phyloP scores from a whole-genome alignment of 179 eudicot species.

The Amaranthus tricolor region DNA sequence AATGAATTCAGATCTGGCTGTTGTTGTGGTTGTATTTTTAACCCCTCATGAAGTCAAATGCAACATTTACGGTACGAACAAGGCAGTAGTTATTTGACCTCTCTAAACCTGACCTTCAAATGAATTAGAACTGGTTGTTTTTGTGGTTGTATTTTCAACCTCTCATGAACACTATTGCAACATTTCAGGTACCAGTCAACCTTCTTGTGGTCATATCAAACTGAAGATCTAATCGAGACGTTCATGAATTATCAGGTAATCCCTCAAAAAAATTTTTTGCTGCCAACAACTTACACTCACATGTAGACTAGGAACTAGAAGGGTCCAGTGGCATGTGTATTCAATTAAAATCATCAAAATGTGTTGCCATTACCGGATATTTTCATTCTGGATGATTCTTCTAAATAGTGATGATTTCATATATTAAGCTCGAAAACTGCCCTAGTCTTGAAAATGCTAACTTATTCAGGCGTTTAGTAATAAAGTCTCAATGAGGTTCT shows the following conservation, averaged over 20 bases:
- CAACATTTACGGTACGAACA: slow-evolving; percentile 13
- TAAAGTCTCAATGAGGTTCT: background rate
- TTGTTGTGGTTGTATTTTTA: background rate
- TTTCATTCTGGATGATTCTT: background rate
- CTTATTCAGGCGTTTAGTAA: background rate
- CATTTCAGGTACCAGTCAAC: slow-evolving; percentile 92
- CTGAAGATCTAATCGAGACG: slow-evolving; percentile 90
- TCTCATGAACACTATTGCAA: slow-evolving; percentile 1
- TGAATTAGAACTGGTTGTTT: background rate
- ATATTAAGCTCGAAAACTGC: background rate
- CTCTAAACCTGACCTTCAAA: background rate
- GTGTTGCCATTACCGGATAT: background rate
- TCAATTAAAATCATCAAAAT: background rate
- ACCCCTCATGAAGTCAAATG: background rate
- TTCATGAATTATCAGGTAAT: slow-evolving; percentile 98
- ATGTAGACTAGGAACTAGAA: background rate
- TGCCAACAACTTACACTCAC: background rate
- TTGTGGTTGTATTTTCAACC: background rate
- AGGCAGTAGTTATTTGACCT: background rate
- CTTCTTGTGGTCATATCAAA: slow-evolving; percentile 79
- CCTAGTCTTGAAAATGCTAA: background rate
- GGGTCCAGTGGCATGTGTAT: background rate
- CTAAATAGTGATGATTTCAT: background rate
- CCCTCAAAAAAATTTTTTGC: background rate
- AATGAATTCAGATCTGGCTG: background rate